Evolutionary conservation across 768 basidiomycete genomes (phyloP).

Genomic region (Crepidotus variabilis): DNA sequence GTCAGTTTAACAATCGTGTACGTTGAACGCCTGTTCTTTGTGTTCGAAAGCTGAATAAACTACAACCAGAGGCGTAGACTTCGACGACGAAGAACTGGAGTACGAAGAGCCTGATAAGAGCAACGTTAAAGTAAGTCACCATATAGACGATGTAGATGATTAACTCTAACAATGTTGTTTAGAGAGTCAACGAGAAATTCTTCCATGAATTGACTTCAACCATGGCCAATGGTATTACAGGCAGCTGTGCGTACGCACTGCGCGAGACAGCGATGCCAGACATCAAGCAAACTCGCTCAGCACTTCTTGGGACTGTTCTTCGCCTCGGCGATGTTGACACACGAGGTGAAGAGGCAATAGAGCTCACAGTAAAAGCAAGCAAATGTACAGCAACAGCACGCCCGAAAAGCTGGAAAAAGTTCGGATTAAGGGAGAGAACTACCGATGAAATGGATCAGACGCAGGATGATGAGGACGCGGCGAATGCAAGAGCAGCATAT

Average conservation of each 20-base stretch:
- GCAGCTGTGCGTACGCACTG: slow-evolving; percentile 65
- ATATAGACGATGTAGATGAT: too few relatives aligned
- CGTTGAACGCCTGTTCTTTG: slow-evolving; percentile 12
- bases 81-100: slow-evolving; percentile 67
- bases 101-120: slow-evolving; percentile 69
- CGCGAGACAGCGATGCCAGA: slow-evolving; percentile 59
- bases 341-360: slow-evolving; percentile 66
- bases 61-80: slow-evolving; percentile 74
- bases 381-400: slow-evolving; percentile 75
- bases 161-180: neutral
- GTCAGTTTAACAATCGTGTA: slow-evolving; percentile 73
- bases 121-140: slow-evolving; percentile 57
- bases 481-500: slow-evolving; percentile 30
- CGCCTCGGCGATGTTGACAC: slow-evolving; percentile 75
- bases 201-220: slow-evolving; percentile 31
- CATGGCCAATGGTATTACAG: slow-evolving; percentile 49
- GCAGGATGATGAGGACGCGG: slow-evolving; percentile 28
- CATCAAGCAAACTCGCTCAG: slow-evolving; percentile 64
- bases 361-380: slow-evolving; percentile 67
- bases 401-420: slow-evolving; percentile 81
- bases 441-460: slow-evolving; percentile 32
- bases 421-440: slow-evolving; percentile 37
- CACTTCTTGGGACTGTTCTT: slow-evolving; percentile 58
- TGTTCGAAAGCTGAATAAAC: slow-evolving; percentile 1
- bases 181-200: slow-evolving; percentile 78